Conservation (phyloP, 495 filamentous ascomycete species). For the Margaritispora aquatica region DNA sequence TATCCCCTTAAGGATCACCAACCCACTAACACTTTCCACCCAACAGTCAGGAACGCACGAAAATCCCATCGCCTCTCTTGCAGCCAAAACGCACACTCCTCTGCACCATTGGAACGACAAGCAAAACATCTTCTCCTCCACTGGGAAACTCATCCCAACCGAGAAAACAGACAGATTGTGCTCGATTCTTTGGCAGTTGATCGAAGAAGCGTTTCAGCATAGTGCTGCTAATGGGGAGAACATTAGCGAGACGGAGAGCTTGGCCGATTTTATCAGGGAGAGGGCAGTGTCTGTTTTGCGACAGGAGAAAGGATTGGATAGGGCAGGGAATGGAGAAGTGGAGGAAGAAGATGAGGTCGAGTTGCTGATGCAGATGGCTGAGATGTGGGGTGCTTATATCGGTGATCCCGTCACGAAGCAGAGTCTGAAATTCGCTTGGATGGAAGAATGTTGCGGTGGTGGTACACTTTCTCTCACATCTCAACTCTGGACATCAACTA, state of each 20-base stretch:
- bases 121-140: constrained; percentile 52
- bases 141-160: constrained; percentile 50
- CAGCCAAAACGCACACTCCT: constrained; percentile 56
- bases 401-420: constrained; percentile 74
- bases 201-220: constrained; percentile 72
- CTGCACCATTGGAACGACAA: constrained; percentile 52
- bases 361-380: constrained; percentile 55
- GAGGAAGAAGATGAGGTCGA: constrained; percentile 31
- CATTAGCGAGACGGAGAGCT: constrained; percentile 60
- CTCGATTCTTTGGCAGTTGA: constrained; percentile 65
- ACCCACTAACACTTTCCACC: constrained; percentile 1
- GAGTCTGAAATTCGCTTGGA: constrained; percentile 85
- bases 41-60: constrained; percentile 3
- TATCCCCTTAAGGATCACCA: background rate
- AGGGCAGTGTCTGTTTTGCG: constrained; percentile 36
- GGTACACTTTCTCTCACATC: constrained; percentile 41
- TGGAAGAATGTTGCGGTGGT: constrained; percentile 94
- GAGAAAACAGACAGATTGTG: constrained; percentile 48
- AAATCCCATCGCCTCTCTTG: constrained; percentile 82
- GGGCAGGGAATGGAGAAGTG: no score
- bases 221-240: constrained; percentile 59
- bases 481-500: no score
- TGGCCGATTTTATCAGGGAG: constrained; percentile 70
- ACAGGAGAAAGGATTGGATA: constrained; percentile 29
- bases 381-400: constrained; percentile 85